Evolutionary conservation across 2,329 filamentous ascomycete genomes (phyloP), one percentile per base, ranked within the genome.

Genomic region (Pseudonectria buxi): DNA sequence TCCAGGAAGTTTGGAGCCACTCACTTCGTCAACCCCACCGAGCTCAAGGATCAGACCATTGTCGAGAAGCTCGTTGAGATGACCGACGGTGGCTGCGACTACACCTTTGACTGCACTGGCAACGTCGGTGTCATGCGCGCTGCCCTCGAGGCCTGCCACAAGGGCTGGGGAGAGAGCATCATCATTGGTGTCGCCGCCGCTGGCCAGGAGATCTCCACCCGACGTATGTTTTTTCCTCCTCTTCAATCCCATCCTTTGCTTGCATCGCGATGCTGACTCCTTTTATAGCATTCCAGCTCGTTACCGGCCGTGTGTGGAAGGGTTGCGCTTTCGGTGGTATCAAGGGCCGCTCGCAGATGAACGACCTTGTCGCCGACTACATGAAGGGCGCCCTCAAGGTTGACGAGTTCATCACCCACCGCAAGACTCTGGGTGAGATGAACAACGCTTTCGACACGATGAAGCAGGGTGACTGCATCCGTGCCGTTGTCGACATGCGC

Each of bases 21-120:
- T 13, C 77, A 96, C 66, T 98, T 98, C 57, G 85, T 98, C 54
- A 96, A 98, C 73, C 92, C 92, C 29, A 80, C 74, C 40, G 82
- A 90, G 64, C 69, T 90, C 44, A 72, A 77, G 50, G 76, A 73
- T 45, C 83, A 90, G 74, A 86, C 76, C 41, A 84, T 96, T 51
- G 86, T 94, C 55, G 87, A 95, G 57, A 83, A 90, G 70, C 76
- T 98, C 46, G 79, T 96, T 50, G 90, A 96, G 67, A 88, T 96
- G 83, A 98, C 92, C 2, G 92, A 96, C 56, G 92, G 92, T 48
- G 92, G 92, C 33, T 94, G 88, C 62, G 92, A 98, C 71, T 96
- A 95, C 72, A 98, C 92, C 32, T 98, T 98, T 61, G 92, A 98
- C 71, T 96, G 92, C 75, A 98, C 92, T 6, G 92, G 92, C 41